Evolutionary conservation across 2,329 filamentous ascomycete species (phyloP), one percentile per base, ranked within the genome.

Genomic region (Gyromitra esculenta): DNA sequence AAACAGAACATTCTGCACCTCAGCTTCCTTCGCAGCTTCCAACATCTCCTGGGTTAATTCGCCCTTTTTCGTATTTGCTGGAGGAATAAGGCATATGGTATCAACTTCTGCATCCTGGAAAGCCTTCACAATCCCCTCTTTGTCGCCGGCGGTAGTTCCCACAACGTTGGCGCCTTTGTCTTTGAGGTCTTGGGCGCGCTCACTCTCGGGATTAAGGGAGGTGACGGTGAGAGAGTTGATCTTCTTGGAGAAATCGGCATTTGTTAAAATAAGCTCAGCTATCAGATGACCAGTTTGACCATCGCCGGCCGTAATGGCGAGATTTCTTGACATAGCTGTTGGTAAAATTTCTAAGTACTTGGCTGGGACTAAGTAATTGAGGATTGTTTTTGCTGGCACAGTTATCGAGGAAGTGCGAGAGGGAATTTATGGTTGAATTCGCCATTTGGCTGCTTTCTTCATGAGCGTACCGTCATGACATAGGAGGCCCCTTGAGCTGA

Each of bases 241-340:
- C 71, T 85, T 83, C 25, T 81, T 81, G 15, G 82, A 83, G 82
- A 88, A 87, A 25, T 84, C 81, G 6, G 79, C 78, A 39, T 86
- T 79, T 25, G 82, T 85, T 60, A 87, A 84, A 54, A 87, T 82
- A 5, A 87, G 83, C 78, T 87, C 85, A 50, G 85, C 85, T 78
- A 87, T 87, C 73, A 85, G 81, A 77, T 86, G 87, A 77, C 86
- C 86, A 3, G 86, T 87, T 71, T 87, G 83, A 79, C 86, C 86
- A 56, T 87, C 86, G 11, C 84, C 83, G 41, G 86, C 84, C 1
- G 85, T 87, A 79, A 87, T 83, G 79, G 84, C 86, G 66, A 87
- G 78, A 67, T 87, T 86, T 77, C 85, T 85, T 0, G 85, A 81
- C 85, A 87, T 87, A 13, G 39, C 59, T 43, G 31, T 21, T 37